These are phyloP conservation scores for Saxophila tyrrhenica DNA, from an alignment of 495 filamentous ascomycete species.

Conservation along the genomic window DNA sequence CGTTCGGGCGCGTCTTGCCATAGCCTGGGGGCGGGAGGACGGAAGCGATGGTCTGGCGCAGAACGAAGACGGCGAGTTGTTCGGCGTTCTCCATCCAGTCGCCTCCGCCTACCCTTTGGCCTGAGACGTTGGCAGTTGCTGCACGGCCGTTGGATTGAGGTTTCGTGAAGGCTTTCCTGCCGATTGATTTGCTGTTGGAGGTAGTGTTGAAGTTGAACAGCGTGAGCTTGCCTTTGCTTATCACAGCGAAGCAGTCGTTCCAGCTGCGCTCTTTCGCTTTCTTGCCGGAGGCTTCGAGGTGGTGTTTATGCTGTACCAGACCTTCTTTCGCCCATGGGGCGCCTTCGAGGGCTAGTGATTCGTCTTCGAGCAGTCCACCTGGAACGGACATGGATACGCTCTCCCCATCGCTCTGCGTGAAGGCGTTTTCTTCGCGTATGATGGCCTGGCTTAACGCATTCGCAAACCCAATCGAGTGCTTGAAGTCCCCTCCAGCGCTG, in stretches of 20 bases:
- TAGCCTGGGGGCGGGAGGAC: slow-evolving; percentile 84
- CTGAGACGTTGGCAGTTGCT: slow-evolving; percentile 1
- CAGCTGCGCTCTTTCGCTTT: slow-evolving; percentile 85
- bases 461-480: slow-evolving; percentile 94
- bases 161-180: slow-evolving; percentile 50
- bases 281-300: slow-evolving; percentile 80
- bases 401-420: slow-evolving; percentile 31
- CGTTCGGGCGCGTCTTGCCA: slow-evolving; percentile 78
- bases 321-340: slow-evolving; percentile 98
- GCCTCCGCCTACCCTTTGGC: slow-evolving; percentile 65
- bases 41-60: slow-evolving; percentile 87
- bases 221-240: slow-evolving; percentile 91
- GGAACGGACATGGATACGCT: slow-evolving; percentile 22
- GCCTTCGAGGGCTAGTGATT: slow-evolving; percentile 76
- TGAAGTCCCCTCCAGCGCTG: slow-evolving; percentile 77
- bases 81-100: slow-evolving; percentile 97
- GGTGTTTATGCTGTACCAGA: slow-evolving; percentile 90
- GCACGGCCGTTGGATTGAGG: slow-evolving; percentile 38
- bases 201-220: slow-evolving; percentile 79
- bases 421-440: slow-evolving; percentile 72
- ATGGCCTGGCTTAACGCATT: slow-evolving; percentile 92
- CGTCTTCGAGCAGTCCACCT: slow-evolving; percentile 69
- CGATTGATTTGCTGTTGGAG: slow-evolving; percentile 47
- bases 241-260: slow-evolving; percentile 94
- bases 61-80: slow-evolving; percentile 69